Evolutionary conservation across 192 early-diverging fungal genomes (phyloP).

Genomic region (Phlyctochytrium bullatum): DNA sequence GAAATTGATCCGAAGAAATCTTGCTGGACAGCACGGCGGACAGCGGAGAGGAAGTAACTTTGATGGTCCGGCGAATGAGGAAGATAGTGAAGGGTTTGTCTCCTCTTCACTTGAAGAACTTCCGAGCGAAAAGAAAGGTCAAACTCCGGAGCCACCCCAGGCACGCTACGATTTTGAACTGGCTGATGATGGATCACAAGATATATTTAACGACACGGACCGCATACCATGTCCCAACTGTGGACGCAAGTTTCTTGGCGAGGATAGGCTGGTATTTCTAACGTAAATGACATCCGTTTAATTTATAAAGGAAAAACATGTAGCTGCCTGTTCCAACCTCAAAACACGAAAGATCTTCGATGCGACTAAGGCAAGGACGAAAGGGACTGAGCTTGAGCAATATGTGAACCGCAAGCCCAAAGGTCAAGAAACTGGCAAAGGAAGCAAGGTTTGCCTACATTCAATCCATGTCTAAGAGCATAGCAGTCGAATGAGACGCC

Average conservation of each 20-base stretch:
- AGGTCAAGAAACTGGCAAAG: constrained; percentile 5
- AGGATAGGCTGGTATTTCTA: constrained; percentile 36
- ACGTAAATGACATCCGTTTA: background rate
- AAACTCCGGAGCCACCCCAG: background rate
- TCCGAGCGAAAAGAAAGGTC: constrained; percentile 1
- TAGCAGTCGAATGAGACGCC: background rate
- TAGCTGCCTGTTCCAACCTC: constrained; percentile 40
- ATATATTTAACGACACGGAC: background rate
- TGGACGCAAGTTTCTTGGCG: constrained; percentile 46
- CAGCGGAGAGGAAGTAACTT: background rate
- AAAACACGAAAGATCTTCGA: constrained; percentile 47
- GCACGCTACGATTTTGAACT: background rate
- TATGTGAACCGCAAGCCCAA: constrained; percentile 27
- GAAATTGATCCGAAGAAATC: background rate
- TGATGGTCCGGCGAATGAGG: background rate
- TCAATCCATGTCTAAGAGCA: too few species aligned
- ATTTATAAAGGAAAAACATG: constrained; percentile 43
- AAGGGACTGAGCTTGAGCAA: constrained; percentile 55
- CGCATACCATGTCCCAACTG: constrained; percentile 40
- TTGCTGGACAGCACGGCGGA: background rate
- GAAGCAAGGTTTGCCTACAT: too few species aligned
- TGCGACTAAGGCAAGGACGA: constrained; percentile 41
- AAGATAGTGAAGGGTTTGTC: background rate
- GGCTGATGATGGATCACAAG: background rate
- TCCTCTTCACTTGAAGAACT: constrained; percentile 1